Conservation (phyloP, 2,329 filamentous ascomycete genomes). For the Diaporthe citriasiana region DNA sequence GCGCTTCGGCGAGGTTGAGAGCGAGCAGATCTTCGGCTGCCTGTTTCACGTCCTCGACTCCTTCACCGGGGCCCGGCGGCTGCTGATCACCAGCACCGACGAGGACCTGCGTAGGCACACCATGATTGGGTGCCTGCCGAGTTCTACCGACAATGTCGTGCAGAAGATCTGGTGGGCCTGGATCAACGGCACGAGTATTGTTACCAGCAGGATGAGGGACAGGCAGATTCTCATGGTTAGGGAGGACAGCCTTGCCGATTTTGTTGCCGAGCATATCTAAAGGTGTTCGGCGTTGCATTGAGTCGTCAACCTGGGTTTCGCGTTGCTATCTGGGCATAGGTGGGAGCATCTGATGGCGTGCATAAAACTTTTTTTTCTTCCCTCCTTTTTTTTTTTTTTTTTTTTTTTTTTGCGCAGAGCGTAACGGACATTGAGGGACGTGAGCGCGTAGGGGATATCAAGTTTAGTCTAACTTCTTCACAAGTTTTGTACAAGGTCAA, state of each 20-base stretch:
- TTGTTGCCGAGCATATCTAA: constrained; percentile 47
- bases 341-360: constrained; percentile 12
- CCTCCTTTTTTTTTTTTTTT: neutral
- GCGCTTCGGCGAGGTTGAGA: constrained; percentile 57
- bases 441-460: constrained; percentile 27
- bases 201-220: constrained; percentile 56
- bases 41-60: constrained; percentile 64
- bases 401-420: neutral
- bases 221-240: constrained; percentile 60
- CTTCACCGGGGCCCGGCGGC: constrained; percentile 53
- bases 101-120: constrained; percentile 46
- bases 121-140: constrained; percentile 48
- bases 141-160: constrained; percentile 56
- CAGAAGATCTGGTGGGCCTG: constrained; percentile 65
- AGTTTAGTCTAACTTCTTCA: neutral
- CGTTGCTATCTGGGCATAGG: neutral
- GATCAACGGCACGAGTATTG: constrained; percentile 58
- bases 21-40: constrained; percentile 61
- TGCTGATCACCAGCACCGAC: constrained; percentile 60
- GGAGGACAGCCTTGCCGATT: constrained; percentile 57
- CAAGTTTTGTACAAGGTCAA: constrained; percentile 19
- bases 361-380: neutral
- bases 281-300: neutral
- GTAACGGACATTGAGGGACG: neutral
- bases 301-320: neutral